A percentile compares a stretch with the other conserved stretches of the same genome.
Conservation (phyloP, 2,329 filamentous ascomycete species). For the Thermothelomyces thermophilus region DNA sequence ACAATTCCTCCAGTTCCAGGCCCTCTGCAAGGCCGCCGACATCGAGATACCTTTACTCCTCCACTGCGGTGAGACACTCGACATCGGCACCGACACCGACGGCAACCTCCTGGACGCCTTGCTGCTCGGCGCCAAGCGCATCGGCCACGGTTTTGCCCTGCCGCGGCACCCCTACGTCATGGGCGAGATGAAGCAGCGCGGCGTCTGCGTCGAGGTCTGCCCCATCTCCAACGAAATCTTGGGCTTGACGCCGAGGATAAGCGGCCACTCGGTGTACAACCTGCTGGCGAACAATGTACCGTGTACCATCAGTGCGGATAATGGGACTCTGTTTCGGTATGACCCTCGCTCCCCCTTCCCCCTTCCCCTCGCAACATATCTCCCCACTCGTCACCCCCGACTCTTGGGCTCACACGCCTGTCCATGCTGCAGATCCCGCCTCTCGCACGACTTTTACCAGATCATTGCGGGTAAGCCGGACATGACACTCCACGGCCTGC, state of each 20-base stretch:
- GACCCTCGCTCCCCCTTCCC: background rate
- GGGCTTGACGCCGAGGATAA: slow-evolving; percentile 58
- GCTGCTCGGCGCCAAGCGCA: slow-evolving; percentile 58
- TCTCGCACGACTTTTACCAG: slow-evolving; percentile 74
- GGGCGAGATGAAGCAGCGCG: slow-evolving; percentile 54
- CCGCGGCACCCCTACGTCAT: slow-evolving; percentile 61
- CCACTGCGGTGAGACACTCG: slow-evolving; percentile 69
- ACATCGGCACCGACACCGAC: slow-evolving; percentile 57
- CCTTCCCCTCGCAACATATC: no score
- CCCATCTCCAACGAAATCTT: slow-evolving; percentile 73
- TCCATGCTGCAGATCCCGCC: slow-evolving; percentile 64
- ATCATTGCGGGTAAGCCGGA: slow-evolving; percentile 61
- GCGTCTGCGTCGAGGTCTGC: slow-evolving; percentile 67
- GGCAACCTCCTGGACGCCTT: slow-evolving; percentile 65
- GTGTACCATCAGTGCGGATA: slow-evolving; percentile 69
- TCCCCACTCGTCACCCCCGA: no score
- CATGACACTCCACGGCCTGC: slow-evolving; percentile 65
- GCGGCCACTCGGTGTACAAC: slow-evolving; percentile 60
- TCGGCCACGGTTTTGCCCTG: slow-evolving; percentile 68
- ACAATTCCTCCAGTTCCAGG: slow-evolving; percentile 51
- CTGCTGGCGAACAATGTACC: slow-evolving; percentile 66
- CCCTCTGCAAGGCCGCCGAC: slow-evolving; percentile 39
- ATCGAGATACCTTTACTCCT: slow-evolving; percentile 66
- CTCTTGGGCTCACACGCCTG: no score
- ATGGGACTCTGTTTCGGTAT: slow-evolving; percentile 65